phyloP scores from a whole-genome alignment of 2,329 filamentous ascomycete species.

The Biscogniauxia mediterranea region DNA sequence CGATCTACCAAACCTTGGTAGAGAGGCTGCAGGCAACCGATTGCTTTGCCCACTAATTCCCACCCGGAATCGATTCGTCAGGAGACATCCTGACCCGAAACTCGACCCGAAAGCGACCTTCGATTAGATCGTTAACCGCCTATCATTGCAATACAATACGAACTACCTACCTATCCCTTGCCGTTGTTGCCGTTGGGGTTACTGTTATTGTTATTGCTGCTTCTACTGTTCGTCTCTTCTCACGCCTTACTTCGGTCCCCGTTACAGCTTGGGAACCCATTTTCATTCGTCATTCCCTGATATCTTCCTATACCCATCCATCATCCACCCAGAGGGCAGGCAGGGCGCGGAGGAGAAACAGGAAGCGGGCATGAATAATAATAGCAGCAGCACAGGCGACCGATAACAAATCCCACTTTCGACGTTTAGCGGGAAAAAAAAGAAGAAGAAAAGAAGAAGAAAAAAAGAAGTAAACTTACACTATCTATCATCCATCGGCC shows the following conservation, averaged over 20 bases:
- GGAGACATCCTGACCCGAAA: slow-evolving; percentile 19
- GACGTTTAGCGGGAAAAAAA: background rate
- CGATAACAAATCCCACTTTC: slow-evolving; percentile 14
- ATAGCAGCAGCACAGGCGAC: slow-evolving; percentile 4
- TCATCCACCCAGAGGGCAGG: background rate
- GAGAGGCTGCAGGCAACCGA: slow-evolving; percentile 19
- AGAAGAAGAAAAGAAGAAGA: background rate
- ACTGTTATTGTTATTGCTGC: background rate
- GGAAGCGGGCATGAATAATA: slow-evolving; percentile 18
- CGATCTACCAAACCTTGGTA: slow-evolving; percentile 4
- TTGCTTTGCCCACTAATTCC: slow-evolving; percentile 4
- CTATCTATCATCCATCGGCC: background rate
- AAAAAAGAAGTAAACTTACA: background rate
- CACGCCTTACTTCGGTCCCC: no score
- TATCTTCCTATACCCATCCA: background rate
- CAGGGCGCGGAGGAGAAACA: slow-evolving; percentile 3
- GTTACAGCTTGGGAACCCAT: no score
- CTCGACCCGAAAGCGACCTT: slow-evolving; percentile 8
- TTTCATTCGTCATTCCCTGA: no score
- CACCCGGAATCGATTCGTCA: slow-evolving; percentile 24
- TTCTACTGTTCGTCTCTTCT: slow-evolving; percentile 1
- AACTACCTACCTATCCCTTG: slow-evolving; percentile 1
- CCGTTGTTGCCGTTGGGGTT: no score
- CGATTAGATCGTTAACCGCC: slow-evolving; percentile 8
- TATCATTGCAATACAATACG: slow-evolving; percentile 8